Conservation (phyloP, 306 rosid genomes). For the Lithocarpus polystachyus region DNA sequence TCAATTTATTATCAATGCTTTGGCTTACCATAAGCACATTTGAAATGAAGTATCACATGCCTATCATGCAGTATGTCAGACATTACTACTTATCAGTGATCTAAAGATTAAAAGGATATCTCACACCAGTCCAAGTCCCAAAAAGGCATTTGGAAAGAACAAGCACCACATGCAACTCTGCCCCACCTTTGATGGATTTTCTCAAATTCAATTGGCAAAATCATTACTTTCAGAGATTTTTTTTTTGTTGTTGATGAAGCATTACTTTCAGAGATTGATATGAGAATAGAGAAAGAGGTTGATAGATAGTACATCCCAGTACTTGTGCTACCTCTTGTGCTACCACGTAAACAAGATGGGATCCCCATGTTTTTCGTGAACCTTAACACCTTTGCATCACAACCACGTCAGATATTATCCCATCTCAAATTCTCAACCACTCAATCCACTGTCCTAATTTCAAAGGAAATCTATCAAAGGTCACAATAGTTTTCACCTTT, state of each 20-base stretch:
- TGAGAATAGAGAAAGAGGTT: background rate
- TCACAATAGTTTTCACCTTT: background rate
- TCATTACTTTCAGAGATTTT: background rate
- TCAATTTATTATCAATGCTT: too few species aligned
- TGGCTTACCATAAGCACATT: too few species aligned
- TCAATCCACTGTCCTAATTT: background rate
- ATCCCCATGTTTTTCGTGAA: slow-evolving; percentile 28
- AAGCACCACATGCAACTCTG: slow-evolving; percentile 5
- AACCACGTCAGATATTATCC: slow-evolving; percentile 9
- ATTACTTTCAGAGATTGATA: background rate
- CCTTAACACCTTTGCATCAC: background rate
- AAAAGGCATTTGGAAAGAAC: too few species aligned
- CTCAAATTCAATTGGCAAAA: background rate
- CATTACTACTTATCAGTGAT: background rate
- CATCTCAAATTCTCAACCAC: slow-evolving; percentile 19
- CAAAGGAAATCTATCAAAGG: background rate
- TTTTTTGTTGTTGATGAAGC: too few species aligned
- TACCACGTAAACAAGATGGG: slow-evolving; percentile 28
- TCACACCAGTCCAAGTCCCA: too few species aligned
- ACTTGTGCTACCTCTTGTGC: background rate
- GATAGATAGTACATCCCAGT: background rate
- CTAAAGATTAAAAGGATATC: too few species aligned
- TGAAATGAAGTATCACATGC: background rate
- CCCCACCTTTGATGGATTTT: background rate
- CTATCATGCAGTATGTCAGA: background rate